phyloP scores from a whole-genome alignment of 768 basidiomycete species.

The Podaxis pistillaris region DNA sequence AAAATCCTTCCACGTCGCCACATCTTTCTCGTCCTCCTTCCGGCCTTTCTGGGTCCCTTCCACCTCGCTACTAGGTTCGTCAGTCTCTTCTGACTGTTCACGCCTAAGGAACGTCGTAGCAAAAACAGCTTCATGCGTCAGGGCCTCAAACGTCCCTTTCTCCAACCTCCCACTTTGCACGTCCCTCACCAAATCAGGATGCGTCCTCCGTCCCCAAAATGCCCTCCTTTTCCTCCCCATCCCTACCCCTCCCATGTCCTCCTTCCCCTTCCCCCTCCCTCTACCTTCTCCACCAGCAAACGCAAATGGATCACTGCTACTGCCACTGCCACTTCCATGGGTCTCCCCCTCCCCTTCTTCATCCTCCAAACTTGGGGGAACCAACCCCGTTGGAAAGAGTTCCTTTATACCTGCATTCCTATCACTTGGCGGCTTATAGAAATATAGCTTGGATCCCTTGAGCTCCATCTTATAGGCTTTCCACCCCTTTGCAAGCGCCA shows the following conservation, averaged over 20 bases:
- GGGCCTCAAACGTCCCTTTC: slow-evolving; percentile 74
- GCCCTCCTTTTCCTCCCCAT: slow-evolving; percentile 57
- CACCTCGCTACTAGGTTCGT: slow-evolving; percentile 8
- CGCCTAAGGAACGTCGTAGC: slow-evolving; percentile 59
- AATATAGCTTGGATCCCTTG: slow-evolving; percentile 81
- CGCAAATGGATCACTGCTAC: slow-evolving; percentile 20
- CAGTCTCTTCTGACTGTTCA: not conserved
- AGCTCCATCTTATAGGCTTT: slow-evolving; percentile 84
- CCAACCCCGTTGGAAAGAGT: slow-evolving; percentile 67
- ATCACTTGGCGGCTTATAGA: slow-evolving; percentile 83
- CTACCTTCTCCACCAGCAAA: slow-evolving; percentile 26
- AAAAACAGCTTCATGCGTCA: slow-evolving; percentile 81
- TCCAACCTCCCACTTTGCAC: slow-evolving; percentile 40
- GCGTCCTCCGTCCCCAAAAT: slow-evolving; percentile 76
- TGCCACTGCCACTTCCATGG: slow-evolving; percentile 18
- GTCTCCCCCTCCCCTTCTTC: slow-evolving; percentile 30
- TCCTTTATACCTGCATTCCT: slow-evolving; percentile 62
- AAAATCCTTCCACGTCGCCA: slow-evolving; percentile 58
- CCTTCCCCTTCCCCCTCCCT: slow-evolving; percentile 30
- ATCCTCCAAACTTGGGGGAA: slow-evolving; percentile 54
- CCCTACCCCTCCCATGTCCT: slow-evolving; percentile 19
- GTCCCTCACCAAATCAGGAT: slow-evolving; percentile 62
- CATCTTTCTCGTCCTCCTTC: slow-evolving; percentile 17
- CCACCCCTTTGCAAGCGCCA: slow-evolving; percentile 66
- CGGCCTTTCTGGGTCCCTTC: slow-evolving; percentile 7